phyloP scores from a whole-genome alignment of 371 early-diverging fungal species.

The Haplosporangium sp. region DNA sequence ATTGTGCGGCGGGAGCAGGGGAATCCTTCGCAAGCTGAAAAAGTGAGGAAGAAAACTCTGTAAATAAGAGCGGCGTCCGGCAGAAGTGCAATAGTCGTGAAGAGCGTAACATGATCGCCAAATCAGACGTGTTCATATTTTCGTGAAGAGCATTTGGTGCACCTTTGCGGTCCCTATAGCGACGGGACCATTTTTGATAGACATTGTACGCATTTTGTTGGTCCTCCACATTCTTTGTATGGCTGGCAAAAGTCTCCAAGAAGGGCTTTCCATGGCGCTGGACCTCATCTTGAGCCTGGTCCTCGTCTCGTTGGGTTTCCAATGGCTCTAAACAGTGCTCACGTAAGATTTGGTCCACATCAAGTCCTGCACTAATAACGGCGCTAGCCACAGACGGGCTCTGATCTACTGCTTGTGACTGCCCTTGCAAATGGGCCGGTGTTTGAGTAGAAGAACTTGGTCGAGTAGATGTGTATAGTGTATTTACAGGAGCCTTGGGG shows the following conservation, averaged over 20 bases:
- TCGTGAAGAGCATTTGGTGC: conserved; percentile 56
- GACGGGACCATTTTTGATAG: conserved; percentile 75
- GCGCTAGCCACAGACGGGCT: conserved; percentile 6
- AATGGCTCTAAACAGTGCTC: conserved; percentile 62
- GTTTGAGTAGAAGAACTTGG: conserved; percentile 23
- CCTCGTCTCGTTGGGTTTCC: conserved; percentile 45
- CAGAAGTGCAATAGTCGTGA: conserved; percentile 75
- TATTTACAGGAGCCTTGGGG: conserved; percentile 27
- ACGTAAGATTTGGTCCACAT: conserved; percentile 66
- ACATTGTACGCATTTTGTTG: conserved; percentile 75
- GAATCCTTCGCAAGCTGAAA: conserved; percentile 30
- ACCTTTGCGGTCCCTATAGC: conserved; percentile 59
- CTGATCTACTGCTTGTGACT: conserved; percentile 21
- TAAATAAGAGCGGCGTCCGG: conserved; percentile 72
- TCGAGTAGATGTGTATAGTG: conserved; percentile 34
- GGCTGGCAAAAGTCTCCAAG: conserved; percentile 63
- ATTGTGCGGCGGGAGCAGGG: neutral
- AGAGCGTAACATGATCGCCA: conserved; percentile 70
- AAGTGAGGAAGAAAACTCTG: conserved; percentile 57
- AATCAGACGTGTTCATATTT: conserved; percentile 66
- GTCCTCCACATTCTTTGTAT: conserved; percentile 67
- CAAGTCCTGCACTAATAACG: conserved; percentile 39
- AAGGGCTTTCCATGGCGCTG: conserved; percentile 70
- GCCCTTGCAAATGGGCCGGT: conserved; percentile 8
- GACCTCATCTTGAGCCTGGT: conserved; percentile 63